Conservation (phyloP, 129 eudicot species). For the Calendula officinalis region DNA sequence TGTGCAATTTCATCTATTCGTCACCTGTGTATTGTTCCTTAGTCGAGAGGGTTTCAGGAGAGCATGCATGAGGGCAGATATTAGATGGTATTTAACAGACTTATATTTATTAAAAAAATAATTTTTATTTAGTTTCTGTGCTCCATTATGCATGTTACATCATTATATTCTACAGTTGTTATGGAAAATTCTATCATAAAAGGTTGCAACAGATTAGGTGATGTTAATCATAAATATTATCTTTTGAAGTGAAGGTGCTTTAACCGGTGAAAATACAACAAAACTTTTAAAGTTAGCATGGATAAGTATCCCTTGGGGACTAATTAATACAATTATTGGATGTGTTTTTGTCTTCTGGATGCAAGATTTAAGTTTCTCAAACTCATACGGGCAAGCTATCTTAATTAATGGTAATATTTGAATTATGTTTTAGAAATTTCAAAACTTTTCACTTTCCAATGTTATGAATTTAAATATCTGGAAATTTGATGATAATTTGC, state of each 20-base stretch:
- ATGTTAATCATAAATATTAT: slow-evolving; percentile 6
- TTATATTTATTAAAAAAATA: slow-evolving; percentile 18
- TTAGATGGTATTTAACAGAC: slow-evolving; percentile 56
- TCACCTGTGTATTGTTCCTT: slow-evolving; percentile 84
- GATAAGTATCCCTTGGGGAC: slow-evolving; percentile 83
- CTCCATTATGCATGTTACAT: neutral
- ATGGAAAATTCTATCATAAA: too few species aligned
- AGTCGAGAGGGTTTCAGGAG: slow-evolving; percentile 96
- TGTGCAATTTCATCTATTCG: slow-evolving; percentile 91
- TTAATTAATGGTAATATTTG: slow-evolving; percentile 67
- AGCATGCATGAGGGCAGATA: slow-evolving; percentile 95
- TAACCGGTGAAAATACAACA: slow-evolving; percentile 53
- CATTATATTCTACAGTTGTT: neutral
- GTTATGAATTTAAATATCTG: slow-evolving; percentile 3
- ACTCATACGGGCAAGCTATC: slow-evolving; percentile 84
- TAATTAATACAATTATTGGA: slow-evolving; percentile 53
- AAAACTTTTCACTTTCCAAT: neutral
- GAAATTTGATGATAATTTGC: slow-evolving; percentile 20
- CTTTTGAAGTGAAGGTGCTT: slow-evolving; percentile 59
- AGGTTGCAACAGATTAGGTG: too few species aligned
- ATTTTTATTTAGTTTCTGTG: slow-evolving; percentile 11
- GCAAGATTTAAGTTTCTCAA: slow-evolving; percentile 67
- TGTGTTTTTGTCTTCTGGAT: slow-evolving; percentile 78
- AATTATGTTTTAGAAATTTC: slow-evolving; percentile 7
- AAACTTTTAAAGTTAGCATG: slow-evolving; percentile 84